A percentile compares a stretch with the other conserved stretches of the same genome.
Evolutionary conservation across 2,329 filamentous ascomycete genomes (phyloP).

Genomic region (Alternaria sp.): DNA sequence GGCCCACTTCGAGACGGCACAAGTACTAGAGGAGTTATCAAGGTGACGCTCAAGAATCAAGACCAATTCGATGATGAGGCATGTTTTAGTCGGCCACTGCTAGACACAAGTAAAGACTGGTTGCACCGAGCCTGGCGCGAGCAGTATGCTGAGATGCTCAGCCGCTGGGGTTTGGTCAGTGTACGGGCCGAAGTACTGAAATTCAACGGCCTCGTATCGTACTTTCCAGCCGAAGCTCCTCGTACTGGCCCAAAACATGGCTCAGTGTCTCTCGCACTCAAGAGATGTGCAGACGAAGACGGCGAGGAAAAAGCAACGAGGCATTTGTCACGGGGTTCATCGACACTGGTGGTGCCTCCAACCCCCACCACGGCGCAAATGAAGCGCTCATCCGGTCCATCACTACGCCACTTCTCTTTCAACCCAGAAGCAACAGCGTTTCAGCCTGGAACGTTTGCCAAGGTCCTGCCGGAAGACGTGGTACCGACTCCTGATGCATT

Average conservation of each 20-base stretch:
- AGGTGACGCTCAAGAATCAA: conserved; percentile 64
- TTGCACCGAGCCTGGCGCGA: conserved; percentile 63
- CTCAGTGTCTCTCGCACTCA: conserved; percentile 39
- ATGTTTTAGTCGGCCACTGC: conserved; percentile 56
- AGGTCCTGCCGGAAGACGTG: conserved; percentile 27
- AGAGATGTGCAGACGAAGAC: conserved; percentile 23
- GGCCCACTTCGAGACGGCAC: conserved; percentile 24
- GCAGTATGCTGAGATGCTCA: conserved; percentile 66
- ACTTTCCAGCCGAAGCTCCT: conserved; percentile 37
- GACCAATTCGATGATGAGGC: conserved; percentile 64
- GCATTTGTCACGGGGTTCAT: conserved; percentile 37
- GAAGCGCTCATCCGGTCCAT: conserved; percentile 38
- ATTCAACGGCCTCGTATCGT: conserved; percentile 57
- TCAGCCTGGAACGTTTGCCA: conserved; percentile 34
- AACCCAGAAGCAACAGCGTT: conserved; percentile 51
- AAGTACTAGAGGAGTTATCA: conserved; percentile 47
- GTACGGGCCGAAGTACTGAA: conserved; percentile 67
- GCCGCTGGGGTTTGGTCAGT: conserved; percentile 65
- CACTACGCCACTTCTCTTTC: conserved; percentile 45
- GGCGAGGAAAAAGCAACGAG: conserved; percentile 22
- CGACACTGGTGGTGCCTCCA: conserved; percentile 40
- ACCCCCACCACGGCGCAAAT: conserved; percentile 21
- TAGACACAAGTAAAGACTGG: conserved; percentile 59
- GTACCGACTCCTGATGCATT: conserved; percentile 26
- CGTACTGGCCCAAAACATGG: conserved; percentile 40